Base-by-base conservation (phyloP, 352 stramenopile genomes). In the Elongisporangium anandrum region DNA sequence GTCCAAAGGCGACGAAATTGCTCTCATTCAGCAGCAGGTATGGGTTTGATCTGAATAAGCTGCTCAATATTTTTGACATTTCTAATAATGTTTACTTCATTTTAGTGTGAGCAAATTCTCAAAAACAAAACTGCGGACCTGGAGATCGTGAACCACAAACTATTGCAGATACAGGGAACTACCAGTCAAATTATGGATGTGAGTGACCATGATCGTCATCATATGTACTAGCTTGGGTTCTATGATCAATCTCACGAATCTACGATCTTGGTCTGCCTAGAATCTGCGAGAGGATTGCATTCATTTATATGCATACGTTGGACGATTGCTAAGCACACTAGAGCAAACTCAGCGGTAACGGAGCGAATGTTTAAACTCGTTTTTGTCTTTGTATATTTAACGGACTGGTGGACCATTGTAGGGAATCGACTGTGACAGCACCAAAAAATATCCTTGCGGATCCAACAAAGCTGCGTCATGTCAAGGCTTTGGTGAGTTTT, bases 371-470 rank as follows among this genome's bases (percentile, higher is more conserved):
- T n/a, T n/a, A n/a, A n/a, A n/a, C n/a, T n/a, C n/a, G n/a, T n/a
- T n/a, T n/a, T n/a, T n/a, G n/a, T n/a, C 20, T 39, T 56, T 22
- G 5, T 6, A 20, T 5, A 26, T 38, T 24, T 5, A 4, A 16
- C n/a, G 6, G 16, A 50, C 48, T 22, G 45, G 52, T 10, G 38
- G 7, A 54, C 47, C 53, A 7, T 53, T n/a, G 17, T 52, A 17
- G 39, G 70, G 68, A 59, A 61, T 53, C 63, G 56, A 51, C 56
- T 22, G n/a, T 69, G 34, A 48, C 26, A 7, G 56, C 53, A 29
- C 82, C 81, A 29, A 92, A 88, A 58, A 90, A 91, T 66, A 77
- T 94, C n/a, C 62, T 94, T 15, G 78, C 83, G 0, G 83, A 94
- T 39, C 60, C 69, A 15, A 73, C 63, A 21, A 93, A 92, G 49